phyloP scores from a whole-genome alignment of 148 eudicot species.

The Rhododendron simsii region DNA sequence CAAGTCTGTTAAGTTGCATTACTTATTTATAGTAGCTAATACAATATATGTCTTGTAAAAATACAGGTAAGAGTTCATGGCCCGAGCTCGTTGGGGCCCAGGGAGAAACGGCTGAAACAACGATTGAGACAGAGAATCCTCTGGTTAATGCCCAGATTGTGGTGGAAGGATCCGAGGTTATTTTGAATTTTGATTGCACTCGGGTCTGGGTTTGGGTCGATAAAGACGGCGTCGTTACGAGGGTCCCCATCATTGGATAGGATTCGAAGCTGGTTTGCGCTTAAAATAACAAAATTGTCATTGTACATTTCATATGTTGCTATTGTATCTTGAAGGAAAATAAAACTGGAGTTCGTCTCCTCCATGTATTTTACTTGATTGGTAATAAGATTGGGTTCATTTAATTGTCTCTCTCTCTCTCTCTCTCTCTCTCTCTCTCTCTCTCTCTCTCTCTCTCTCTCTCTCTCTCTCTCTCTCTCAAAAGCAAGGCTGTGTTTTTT shows the following conservation, averaged over 20 bases:
- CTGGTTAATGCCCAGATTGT: slow-evolving; percentile 15
- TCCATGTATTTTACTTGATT: no score
- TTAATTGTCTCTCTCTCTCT: no score
- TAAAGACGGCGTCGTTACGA: not conserved
- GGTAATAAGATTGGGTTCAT: no score
- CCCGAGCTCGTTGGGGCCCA: slow-evolving; percentile 24
- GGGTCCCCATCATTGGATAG: slow-evolving; percentile 13
- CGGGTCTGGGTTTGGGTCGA: slow-evolving; percentile 26
- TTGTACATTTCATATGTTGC: no score
- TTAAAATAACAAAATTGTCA: not conserved
- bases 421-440: no score
- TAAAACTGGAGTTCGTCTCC: not conserved
- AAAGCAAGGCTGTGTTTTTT: no score
- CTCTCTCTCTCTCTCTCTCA: no score
- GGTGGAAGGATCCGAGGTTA: not conserved
- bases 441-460: no score
- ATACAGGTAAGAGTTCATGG: slow-evolving; percentile 34
- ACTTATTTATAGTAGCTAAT: not conserved
- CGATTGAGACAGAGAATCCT: not conserved
- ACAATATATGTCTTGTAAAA: not conserved
- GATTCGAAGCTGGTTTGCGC: not conserved
- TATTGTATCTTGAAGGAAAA: not conserved
- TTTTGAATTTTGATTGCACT: not conserved
- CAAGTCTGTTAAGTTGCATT: no score
- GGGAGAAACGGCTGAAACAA: slow-evolving; percentile 7